Conservation (phyloP, 192 early-diverging fungal species). For the Linnemannia hyalina region DNA sequence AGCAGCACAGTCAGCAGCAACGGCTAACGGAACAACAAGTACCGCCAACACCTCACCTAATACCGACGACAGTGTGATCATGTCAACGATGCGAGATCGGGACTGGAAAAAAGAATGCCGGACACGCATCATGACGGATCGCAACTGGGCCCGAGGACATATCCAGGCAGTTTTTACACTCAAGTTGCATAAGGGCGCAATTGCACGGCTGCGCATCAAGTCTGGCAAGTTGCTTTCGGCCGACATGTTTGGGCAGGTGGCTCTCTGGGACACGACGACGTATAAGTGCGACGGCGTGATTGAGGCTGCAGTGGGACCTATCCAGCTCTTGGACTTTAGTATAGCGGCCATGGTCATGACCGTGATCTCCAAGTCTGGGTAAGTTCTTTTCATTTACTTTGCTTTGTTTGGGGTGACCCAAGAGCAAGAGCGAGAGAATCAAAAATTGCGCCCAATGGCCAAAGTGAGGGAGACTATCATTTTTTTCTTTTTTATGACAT, state of each 20-base stretch:
- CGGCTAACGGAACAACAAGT: neutral
- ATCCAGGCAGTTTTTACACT: constrained; percentile 40
- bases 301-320: constrained; percentile 36
- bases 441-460: neutral
- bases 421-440: neutral
- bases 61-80: neutral
- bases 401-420: neutral
- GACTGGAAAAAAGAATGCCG: constrained; percentile 54
- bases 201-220: constrained; percentile 43
- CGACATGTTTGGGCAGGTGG: constrained; percentile 48
- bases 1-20: neutral
- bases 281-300: constrained; percentile 18
- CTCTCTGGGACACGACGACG: constrained; percentile 36
- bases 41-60: neutral
- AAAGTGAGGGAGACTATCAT: neutral
- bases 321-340: constrained; percentile 51
- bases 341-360: constrained; percentile 38
- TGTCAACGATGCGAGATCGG: neutral
- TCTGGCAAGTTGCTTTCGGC: constrained; percentile 25
- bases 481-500: neutral
- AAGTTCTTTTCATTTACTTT: constrained; percentile 14
- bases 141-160: constrained; percentile 43
- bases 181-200: constrained; percentile 18
- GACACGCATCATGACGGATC: constrained; percentile 41
- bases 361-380: constrained; percentile 48